Evolutionary conservation across 208 protist species (phyloP).

Genomic region (Leishmania gerbilli): DNA sequence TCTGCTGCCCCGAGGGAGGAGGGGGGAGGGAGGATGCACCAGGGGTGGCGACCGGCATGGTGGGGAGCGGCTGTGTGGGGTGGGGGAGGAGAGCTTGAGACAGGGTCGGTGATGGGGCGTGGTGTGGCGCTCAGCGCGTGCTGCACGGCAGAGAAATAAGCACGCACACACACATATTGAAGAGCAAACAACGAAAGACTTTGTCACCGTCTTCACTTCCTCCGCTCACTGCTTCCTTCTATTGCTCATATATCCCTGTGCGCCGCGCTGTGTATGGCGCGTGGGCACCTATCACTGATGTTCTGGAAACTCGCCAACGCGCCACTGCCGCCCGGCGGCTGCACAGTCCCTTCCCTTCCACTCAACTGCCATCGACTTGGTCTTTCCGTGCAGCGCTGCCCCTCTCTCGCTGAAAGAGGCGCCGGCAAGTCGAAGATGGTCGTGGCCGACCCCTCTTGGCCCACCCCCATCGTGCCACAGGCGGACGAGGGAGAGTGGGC

Average conservation of each 20-base stretch:
- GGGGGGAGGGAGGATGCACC: no score
- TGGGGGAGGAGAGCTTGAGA: neutral
- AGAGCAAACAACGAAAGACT: neutral
- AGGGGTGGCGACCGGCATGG: neutral
- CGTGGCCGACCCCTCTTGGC: neutral
- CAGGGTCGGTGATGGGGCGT: neutral
- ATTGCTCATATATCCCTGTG: neutral
- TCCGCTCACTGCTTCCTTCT: neutral
- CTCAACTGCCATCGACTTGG: neutral
- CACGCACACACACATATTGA: neutral
- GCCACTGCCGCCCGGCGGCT: neutral
- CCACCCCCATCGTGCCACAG: neutral
- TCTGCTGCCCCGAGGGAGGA: no score
- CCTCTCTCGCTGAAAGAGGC: neutral
- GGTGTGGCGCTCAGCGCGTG: neutral
- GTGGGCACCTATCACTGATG: neutral
- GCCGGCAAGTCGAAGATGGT: neutral
- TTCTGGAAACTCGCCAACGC: neutral
- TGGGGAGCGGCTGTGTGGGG: no score
- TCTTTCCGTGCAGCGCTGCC: no score
- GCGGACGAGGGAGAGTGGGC: constrained; percentile 6
- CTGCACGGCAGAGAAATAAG: neutral
- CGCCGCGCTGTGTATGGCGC: neutral
- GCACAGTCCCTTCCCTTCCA: neutral
- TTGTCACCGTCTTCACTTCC: no score